Evolutionary conservation across 139 green algal species (phyloP).

Genomic region (Helicosporidium sp.): DNA sequence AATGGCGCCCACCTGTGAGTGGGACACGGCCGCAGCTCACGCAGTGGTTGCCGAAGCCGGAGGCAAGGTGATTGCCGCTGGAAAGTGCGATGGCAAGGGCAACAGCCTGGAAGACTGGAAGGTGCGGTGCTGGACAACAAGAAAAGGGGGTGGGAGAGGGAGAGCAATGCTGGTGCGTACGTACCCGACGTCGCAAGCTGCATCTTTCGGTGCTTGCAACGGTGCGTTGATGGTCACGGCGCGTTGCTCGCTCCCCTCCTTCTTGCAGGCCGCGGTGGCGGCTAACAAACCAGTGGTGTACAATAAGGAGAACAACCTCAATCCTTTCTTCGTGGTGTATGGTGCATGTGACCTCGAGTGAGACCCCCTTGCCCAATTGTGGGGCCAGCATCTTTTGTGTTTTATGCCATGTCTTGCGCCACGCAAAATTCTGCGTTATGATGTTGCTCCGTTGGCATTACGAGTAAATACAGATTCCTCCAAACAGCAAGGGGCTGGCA

Average conservation of each 20-base stretch:
- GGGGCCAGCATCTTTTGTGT: neutral
- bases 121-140: constrained; percentile 12
- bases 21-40: constrained; percentile 69
- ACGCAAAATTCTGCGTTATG: too few species aligned
- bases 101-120: constrained; percentile 55
- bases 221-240: too few species aligned
- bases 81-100: constrained; percentile 48
- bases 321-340: constrained; percentile 76
- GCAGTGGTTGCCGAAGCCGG: constrained; percentile 66
- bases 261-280: constrained; percentile 29
- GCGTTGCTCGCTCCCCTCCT: neutral
- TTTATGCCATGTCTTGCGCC: neutral
- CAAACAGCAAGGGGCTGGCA: neutral
- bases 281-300: constrained; percentile 44
- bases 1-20: constrained; percentile 50
- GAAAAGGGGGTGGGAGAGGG: neutral
- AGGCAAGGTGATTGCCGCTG: constrained; percentile 53
- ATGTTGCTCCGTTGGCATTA: too few species aligned
- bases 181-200: too few species aligned
- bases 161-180: neutral
- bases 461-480: too few species aligned
- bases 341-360: constrained; percentile 13
- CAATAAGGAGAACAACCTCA: constrained; percentile 66
- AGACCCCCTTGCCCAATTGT: neutral
- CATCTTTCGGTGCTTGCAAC: too few species aligned